Percentiles rank a stretch among this genome's conserved stretches.
Conservation (phyloP, 768 basidiomycete species). For the Butyriboletus loyo region DNA sequence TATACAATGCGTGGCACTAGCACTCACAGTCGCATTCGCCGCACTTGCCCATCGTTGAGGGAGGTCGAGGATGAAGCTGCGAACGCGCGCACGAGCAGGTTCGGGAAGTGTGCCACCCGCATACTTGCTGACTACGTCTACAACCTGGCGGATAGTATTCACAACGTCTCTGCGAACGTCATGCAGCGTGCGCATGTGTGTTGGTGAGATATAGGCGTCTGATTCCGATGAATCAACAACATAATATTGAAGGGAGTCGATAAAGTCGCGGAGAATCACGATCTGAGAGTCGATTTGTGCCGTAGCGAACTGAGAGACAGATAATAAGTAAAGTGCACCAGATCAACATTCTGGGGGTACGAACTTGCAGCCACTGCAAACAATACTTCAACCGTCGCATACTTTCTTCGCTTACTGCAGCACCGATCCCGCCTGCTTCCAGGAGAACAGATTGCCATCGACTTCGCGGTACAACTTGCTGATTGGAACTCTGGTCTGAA, state of each 20-base stretch:
- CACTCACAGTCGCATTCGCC: conserved; percentile 31
- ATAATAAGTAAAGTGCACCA: background rate
- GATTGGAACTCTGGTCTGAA: conserved; percentile 27
- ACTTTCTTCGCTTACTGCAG: conserved; percentile 87
- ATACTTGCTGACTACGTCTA: conserved; percentile 82
- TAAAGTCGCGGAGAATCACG: conserved; percentile 78
- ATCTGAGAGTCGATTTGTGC: conserved; percentile 86
- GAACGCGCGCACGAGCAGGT: conserved; percentile 70
- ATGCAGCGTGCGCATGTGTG: conserved; percentile 64
- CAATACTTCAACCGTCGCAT: conserved; percentile 85
- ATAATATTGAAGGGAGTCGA: conserved; percentile 56
- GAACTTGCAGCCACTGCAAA: conserved; percentile 81
- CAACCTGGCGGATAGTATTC: conserved; percentile 85
- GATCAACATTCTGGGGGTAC: conserved; percentile 18
- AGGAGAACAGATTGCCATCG: conserved; percentile 82
- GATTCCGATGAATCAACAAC: conserved; percentile 23
- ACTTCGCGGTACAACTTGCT: conserved; percentile 68
- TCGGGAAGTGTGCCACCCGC: conserved; percentile 86
- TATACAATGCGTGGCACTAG: conserved; percentile 15
- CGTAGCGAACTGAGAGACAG: conserved; percentile 67
- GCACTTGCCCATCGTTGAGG: conserved; percentile 75
- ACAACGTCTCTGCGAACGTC: conserved; percentile 80
- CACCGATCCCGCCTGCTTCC: conserved; percentile 85
- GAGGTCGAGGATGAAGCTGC: conserved; percentile 74
- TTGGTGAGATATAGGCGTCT: conserved; percentile 39